phyloP scores from a whole-genome alignment of 1,139 yeast genomes.

The Chernovozyma sophiae-reginae region DNA sequence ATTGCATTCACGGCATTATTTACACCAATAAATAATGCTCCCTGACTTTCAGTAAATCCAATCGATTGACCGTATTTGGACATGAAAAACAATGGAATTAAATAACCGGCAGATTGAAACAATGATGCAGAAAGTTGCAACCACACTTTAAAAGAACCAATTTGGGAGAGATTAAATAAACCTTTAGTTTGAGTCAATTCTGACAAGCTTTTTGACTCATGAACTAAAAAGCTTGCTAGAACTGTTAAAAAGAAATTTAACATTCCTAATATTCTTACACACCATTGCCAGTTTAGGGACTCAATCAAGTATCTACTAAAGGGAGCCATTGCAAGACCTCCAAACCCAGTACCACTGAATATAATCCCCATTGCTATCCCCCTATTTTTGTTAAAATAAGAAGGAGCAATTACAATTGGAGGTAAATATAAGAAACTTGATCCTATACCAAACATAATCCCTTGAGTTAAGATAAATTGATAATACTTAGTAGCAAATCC shows the following conservation, averaged over 20 bases:
- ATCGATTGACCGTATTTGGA: conserved; percentile 35
- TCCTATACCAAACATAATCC: conserved; percentile 35
- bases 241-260: conserved; percentile 16
- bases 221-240: conserved; percentile 18
- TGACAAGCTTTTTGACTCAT: conserved; percentile 7
- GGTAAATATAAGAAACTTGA: conserved; percentile 34
- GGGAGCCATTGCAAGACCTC: conserved; percentile 37
- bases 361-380: conserved; percentile 41
- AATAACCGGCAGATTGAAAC: conserved; percentile 39
- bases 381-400: conserved; percentile 30
- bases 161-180: conserved; percentile 13
- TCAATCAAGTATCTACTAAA: conserved; percentile 25
- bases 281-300: conserved; percentile 35
- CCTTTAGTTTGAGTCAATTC: conserved; percentile 1
- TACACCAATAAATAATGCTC: conserved; percentile 40
- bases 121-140: conserved; percentile 29
- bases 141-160: conserved; percentile 18
- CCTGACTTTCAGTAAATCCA: conserved; percentile 29
- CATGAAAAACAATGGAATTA: conserved; percentile 39
- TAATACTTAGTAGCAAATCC: conserved; percentile 19
- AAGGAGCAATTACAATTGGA: conserved; percentile 40
- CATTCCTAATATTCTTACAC: conserved; percentile 32
- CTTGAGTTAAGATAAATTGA: conserved; percentile 35
- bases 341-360: conserved; percentile 41
- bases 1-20: conserved; percentile 39